These are phyloP conservation scores for Saccharum hybrid DNA, from an alignment of 202 grass and related monocot genomes.

Conservation along the genomic window DNA sequence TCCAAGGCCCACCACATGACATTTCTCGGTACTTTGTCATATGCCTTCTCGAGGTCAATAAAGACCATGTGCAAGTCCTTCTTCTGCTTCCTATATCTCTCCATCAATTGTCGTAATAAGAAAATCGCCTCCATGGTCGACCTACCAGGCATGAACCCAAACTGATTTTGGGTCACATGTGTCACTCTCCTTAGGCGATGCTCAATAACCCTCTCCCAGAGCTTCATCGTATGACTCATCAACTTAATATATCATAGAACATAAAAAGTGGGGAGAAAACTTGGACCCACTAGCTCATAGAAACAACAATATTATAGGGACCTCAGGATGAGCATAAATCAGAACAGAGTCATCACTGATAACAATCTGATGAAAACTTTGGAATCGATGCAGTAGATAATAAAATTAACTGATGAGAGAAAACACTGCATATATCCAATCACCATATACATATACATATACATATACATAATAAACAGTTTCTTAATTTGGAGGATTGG, in stretches of 20 bases:
- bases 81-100: too few relatives aligned
- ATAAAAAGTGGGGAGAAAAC: neutral
- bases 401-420: neutral
- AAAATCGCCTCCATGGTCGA: too few relatives aligned
- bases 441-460: neutral
- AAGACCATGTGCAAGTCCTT: too few relatives aligned
- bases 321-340: neutral
- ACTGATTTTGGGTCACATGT: too few relatives aligned
- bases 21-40: too few relatives aligned
- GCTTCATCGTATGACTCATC: too few relatives aligned
- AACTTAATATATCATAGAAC: neutral
- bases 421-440: neutral
- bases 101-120: too few relatives aligned
- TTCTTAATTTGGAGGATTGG: neutral
- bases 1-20: too few relatives aligned
- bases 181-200: too few relatives aligned
- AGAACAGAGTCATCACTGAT: neutral
- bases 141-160: too few relatives aligned
- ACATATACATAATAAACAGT: neutral
- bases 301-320: neutral
- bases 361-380: neutral
- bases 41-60: too few relatives aligned
- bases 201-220: too few relatives aligned
- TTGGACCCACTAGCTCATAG: neutral
- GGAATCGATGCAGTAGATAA: neutral